Evolutionary conservation across 345 rosid species (phyloP).

Genomic region (Pelargonium nanum): DNA sequence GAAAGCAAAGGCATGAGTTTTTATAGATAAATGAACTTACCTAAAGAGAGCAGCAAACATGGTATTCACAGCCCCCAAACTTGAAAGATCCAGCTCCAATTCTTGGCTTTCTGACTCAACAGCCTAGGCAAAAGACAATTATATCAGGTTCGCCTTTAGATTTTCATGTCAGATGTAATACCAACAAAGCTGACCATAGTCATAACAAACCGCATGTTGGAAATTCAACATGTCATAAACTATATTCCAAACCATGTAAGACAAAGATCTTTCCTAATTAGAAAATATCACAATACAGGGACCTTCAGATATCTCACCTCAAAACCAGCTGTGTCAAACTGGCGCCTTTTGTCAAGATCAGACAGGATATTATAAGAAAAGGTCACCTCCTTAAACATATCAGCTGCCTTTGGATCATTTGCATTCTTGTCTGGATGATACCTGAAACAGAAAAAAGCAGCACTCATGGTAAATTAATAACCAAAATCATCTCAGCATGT

Average conservation of each 20-base stretch:
- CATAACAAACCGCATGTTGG: not conserved
- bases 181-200: not conserved
- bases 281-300: not conserved
- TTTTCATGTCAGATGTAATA: constrained; percentile 1
- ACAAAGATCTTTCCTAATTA: not conserved
- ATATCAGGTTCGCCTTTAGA: constrained; percentile 8
- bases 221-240: not conserved
- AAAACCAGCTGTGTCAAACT: constrained; percentile 89
- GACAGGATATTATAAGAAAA: constrained; percentile 87
- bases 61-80: constrained; percentile 90
- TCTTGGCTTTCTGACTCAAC: constrained; percentile 71
- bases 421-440: constrained; percentile 98
- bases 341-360: constrained; percentile 79
- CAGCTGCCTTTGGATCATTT: constrained; percentile 85
- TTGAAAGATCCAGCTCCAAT: constrained; percentile 89
- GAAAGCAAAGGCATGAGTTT: constrained; percentile 1
- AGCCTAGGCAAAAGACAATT: constrained; percentile 38
- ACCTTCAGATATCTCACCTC: constrained; percentile 47
- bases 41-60: constrained; percentile 94
- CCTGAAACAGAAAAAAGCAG: constrained; percentile 35
- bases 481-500: not conserved
- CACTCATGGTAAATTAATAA: not conserved
- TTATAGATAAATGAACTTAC: constrained; percentile 21
- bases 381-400: constrained; percentile 89
- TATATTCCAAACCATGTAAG: not conserved